Percentiles rank a stretch among this genome's conserved stretches.
These are phyloP conservation scores for Botrytis tulipae DNA, from an alignment of 2,329 filamentous ascomycete species.

Conservation along the genomic window DNA sequence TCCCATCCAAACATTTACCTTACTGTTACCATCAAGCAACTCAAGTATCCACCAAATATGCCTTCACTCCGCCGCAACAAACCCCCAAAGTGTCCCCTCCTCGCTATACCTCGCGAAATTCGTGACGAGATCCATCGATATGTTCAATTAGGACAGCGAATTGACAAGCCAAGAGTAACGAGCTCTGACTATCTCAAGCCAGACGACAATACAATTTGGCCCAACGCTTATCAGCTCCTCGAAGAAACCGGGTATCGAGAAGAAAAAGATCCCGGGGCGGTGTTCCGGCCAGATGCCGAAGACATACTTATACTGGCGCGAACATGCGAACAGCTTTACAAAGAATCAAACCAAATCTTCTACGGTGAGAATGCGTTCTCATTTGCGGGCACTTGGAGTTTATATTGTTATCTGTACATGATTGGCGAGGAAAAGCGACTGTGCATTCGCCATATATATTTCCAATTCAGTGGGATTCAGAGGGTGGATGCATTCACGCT, in stretches of 20 bases:
- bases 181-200: background rate
- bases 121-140: background rate
- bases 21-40: background rate
- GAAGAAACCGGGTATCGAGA: background rate
- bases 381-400: background rate
- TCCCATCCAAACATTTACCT: background rate
- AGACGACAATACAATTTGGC: background rate
- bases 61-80: background rate
- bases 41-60: background rate
- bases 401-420: slow-evolving; percentile 9
- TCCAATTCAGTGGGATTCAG: background rate
- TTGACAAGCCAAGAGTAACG: background rate
- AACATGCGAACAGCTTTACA: slow-evolving; percentile 8
- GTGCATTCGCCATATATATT: background rate
- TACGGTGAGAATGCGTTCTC: background rate
- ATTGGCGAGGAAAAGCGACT: background rate
- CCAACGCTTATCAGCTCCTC: background rate
- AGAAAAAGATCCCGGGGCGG: background rate
- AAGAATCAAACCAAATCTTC: background rate
- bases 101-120: background rate
- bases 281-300: background rate
- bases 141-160: background rate
- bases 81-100: background rate
- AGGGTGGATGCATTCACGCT: background rate
- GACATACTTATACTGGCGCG: slow-evolving; percentile 4